These are phyloP conservation scores for Nepenthes alata DNA, from an alignment of 179 eudicot species.

Conservation along the genomic window DNA sequence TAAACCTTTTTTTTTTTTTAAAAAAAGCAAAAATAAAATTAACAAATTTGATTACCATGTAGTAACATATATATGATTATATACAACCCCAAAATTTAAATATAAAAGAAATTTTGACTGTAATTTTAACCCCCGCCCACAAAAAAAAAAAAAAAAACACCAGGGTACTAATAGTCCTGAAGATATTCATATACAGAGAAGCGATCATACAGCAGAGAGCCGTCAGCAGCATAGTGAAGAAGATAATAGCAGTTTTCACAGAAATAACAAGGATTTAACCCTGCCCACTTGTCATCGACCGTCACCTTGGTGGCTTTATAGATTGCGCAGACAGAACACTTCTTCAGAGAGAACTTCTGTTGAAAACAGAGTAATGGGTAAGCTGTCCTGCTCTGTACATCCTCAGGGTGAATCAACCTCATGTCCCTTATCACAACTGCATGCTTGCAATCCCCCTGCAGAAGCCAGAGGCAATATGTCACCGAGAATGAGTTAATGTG, in stretches of 20 bases:
- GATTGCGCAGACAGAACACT: conserved; percentile 65
- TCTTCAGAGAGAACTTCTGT: conserved; percentile 28
- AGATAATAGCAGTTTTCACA: conserved; percentile 69
- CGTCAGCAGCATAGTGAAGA: conserved; percentile 55
- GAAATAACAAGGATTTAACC: conserved; percentile 71
- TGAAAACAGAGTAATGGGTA: conserved; percentile 56
- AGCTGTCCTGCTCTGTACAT: conserved; percentile 59
- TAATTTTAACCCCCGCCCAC: too few relatives aligned
- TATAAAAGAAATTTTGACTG: neutral
- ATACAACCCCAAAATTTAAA: neutral
- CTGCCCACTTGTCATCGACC: conserved; percentile 66
- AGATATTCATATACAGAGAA: conserved; percentile 48
- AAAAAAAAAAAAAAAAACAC: too few relatives aligned
- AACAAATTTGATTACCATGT: too few relatives aligned
- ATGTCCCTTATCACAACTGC: conserved; percentile 62
- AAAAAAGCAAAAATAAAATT: too few relatives aligned
- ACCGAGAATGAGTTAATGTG: too few relatives aligned
- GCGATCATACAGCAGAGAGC: conserved; percentile 30
- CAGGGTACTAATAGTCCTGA: conserved; percentile 25
- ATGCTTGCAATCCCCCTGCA: conserved; percentile 86
- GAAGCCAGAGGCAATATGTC: neutral
- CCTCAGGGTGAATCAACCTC: conserved; percentile 80
- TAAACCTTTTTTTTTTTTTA: too few relatives aligned
- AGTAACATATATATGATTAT: too few relatives aligned
- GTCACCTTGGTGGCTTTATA: conserved; percentile 66